Evolutionary conservation across 257 asterid genomes (phyloP).

Genomic region (Solanum appendiculatum): DNA sequence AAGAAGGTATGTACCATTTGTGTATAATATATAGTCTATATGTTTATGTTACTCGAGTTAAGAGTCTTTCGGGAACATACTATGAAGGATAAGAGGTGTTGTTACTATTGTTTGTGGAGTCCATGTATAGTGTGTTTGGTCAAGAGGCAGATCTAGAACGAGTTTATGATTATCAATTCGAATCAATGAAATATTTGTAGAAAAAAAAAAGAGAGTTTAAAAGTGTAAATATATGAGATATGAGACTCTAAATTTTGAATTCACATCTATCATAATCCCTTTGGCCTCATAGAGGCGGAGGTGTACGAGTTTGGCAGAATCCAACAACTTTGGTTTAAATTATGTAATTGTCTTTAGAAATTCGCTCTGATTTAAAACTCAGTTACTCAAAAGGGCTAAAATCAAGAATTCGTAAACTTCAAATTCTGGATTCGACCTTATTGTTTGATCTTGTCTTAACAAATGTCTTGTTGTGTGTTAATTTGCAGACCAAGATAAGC

Average conservation of each 20-base stretch:
- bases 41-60: neutral
- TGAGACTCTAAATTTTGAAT: neutral
- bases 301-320: neutral
- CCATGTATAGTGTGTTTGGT: neutral
- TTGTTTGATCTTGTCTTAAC: neutral
- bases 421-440: neutral
- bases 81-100: too few relatives aligned
- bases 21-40: neutral
- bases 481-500: neutral
- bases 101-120: neutral
- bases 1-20: slow-evolving; percentile 10
- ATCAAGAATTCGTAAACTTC: neutral
- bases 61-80: neutral
- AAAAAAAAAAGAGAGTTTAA: neutral
- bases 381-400: neutral
- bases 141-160: neutral
- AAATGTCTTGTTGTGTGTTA: neutral
- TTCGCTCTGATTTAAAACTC: neutral
- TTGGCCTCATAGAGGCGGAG: neutral
- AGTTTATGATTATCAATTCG: neutral
- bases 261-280: neutral
- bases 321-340: neutral
- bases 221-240: neutral
- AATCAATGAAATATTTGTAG: neutral
- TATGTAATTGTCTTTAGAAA: neutral